Evolutionary conservation across 306 rosid genomes (phyloP).

Genomic region (Cercis canadensis): DNA sequence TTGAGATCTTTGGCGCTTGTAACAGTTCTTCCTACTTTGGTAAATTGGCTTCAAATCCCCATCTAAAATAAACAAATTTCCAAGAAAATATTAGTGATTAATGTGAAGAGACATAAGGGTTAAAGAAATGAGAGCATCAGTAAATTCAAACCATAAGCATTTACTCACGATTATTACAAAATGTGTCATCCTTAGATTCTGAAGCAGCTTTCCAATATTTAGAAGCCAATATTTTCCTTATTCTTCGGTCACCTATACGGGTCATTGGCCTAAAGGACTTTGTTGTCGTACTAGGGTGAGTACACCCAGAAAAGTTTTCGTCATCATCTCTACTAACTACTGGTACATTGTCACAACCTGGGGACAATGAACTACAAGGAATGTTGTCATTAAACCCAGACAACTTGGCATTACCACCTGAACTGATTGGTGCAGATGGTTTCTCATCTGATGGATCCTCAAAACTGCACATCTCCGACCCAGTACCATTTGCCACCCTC

Average conservation of each 20-base stretch:
- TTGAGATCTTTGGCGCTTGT: constrained; percentile 71
- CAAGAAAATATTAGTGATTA: constrained; percentile 34
- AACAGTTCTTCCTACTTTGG: constrained; percentile 58
- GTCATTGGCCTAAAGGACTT: constrained; percentile 62
- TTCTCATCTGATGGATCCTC: constrained; percentile 56
- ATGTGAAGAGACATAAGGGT: constrained; percentile 15
- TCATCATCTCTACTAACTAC: constrained; percentile 96
- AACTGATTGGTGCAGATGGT: constrained; percentile 50
- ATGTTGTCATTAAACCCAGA: constrained; percentile 48
- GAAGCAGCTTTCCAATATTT: constrained; percentile 69
- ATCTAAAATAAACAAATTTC: constrained; percentile 50
- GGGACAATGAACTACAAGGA: constrained; percentile 55
- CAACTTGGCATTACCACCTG: constrained; percentile 60
- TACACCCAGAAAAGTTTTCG: constrained; percentile 82
- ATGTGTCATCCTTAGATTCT: constrained; percentile 54
- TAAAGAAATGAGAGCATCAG: constrained; percentile 24
- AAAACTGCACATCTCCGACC: constrained; percentile 43
- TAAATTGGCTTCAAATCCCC: constrained; percentile 57
- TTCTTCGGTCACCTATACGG: constrained; percentile 62
- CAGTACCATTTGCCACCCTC: constrained; percentile 46
- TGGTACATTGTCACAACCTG: constrained; percentile 59
- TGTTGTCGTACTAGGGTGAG: constrained; percentile 59
- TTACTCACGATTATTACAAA: constrained; percentile 59
- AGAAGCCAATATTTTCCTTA: constrained; percentile 74
- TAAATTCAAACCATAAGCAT: constrained; percentile 14